A percentile compares a stretch with the other conserved stretches of the same genome.
Conservation (phyloP, 2,329 filamentous ascomycete genomes). For the Thelonectria olida region DNA sequence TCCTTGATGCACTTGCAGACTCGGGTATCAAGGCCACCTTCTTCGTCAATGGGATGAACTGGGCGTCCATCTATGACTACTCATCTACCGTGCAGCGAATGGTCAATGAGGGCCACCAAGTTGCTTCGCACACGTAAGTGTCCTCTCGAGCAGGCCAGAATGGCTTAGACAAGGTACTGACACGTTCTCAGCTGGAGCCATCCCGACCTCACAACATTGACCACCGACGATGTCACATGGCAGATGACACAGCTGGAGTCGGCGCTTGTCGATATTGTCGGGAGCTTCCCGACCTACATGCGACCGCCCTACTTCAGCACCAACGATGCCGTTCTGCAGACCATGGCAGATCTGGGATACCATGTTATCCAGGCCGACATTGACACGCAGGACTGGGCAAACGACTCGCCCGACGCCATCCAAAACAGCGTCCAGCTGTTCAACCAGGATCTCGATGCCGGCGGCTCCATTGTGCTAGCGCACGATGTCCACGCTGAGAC, state of each 20-base stretch:
- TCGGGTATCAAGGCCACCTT: slow-evolving; percentile 1
- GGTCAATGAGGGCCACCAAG: slow-evolving; percentile 60
- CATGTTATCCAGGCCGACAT: slow-evolving; percentile 63
- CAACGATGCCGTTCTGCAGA: slow-evolving; percentile 40
- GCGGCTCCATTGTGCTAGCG: slow-evolving; percentile 56
- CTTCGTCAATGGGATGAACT: slow-evolving; percentile 39
- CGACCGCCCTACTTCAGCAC: slow-evolving; percentile 50
- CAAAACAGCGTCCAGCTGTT: slow-evolving; percentile 38
- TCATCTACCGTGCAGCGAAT: slow-evolving; percentile 47
- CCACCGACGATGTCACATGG: slow-evolving; percentile 32
- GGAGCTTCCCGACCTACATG: slow-evolving; percentile 47
- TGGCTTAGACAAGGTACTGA: background rate
- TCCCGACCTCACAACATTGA: slow-evolving; percentile 44
- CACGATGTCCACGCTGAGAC: slow-evolving; percentile 56
- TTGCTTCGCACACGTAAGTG: slow-evolving; percentile 55
- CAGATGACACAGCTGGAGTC: slow-evolving; percentile 50
- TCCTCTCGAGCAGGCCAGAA: background rate
- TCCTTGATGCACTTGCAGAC: background rate
- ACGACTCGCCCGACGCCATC: slow-evolving; percentile 35
- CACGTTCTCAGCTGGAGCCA: slow-evolving; percentile 46
- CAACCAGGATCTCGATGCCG: slow-evolving; percentile 35
- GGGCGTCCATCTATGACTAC: slow-evolving; percentile 34
- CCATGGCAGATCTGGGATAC: slow-evolving; percentile 53
- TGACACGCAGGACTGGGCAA: slow-evolving; percentile 65
- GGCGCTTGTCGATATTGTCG: slow-evolving; percentile 44